phyloP scores from a whole-genome alignment of 257 asterid genomes.

The Capsicum chinense region DNA sequence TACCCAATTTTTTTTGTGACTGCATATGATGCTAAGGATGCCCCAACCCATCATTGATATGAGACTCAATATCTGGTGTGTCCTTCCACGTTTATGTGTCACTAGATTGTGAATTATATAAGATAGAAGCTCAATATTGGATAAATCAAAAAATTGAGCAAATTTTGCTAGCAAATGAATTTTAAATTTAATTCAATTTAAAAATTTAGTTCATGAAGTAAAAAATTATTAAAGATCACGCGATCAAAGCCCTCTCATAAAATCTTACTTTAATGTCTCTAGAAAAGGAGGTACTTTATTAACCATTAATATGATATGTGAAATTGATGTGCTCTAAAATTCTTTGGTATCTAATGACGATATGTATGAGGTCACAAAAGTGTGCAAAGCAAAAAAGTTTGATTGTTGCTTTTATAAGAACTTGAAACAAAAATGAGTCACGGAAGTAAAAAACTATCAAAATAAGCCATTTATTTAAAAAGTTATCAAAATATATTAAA shows the following conservation, averaged over 20 bases:
- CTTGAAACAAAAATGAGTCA: too few species aligned
- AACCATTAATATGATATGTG: not conserved
- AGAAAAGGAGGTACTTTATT: too few species aligned
- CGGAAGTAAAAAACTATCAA: too few species aligned
- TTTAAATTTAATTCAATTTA: not conserved
- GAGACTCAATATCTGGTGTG: too few species aligned
- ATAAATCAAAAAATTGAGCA: not conserved
- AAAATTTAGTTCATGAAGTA: not conserved
- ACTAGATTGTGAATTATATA: too few species aligned
- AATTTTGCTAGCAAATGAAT: not conserved
- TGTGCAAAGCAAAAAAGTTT: not conserved
- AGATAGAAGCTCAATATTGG: too few species aligned
- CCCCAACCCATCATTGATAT: too few species aligned
- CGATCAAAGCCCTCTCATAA: not conserved
- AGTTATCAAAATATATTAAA: too few species aligned
- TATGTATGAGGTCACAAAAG: not conserved
- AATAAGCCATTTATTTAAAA: too few species aligned
- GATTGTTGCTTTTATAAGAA: not conserved
- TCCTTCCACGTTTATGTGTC: too few species aligned
- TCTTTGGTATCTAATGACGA: conserved; percentile 10
- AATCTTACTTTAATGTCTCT: not conserved
- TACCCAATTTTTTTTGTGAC: too few species aligned
- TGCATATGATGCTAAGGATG: too few species aligned
- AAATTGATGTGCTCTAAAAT: not conserved
- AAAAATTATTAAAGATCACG: not conserved